A percentile compares a stretch with the other conserved stretches of the same genome.
Evolutionary conservation across 345 rosid genomes (phyloP).

Genomic region (Isatis tinctoria): DNA sequence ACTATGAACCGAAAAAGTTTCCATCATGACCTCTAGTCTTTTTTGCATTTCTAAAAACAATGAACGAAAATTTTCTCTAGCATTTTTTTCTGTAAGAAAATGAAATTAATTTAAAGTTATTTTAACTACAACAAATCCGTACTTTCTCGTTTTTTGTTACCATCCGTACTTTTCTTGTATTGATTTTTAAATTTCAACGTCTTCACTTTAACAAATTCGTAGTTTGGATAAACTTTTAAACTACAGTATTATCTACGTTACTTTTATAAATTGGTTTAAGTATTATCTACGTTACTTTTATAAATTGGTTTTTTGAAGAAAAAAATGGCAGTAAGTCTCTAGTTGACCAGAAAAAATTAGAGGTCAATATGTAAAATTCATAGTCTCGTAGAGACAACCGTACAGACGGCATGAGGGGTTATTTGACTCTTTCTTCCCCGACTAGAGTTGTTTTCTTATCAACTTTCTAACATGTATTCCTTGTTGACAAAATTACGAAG

Average conservation of each 20-base stretch:
- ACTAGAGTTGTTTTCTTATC: neutral
- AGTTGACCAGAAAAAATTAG: neutral
- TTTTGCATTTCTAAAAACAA: no score
- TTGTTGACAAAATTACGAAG: neutral
- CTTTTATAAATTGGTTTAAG: neutral
- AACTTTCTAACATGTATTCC: neutral
- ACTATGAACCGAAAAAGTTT: neutral
- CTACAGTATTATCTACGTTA: neutral
- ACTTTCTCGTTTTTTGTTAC: neutral
- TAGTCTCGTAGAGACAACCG: neutral
- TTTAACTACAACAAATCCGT: neutral
- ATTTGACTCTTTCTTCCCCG: neutral
- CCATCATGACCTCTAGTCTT: neutral
- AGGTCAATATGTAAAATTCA: neutral
- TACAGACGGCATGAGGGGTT: constrained; percentile 1
- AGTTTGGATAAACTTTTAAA: neutral
- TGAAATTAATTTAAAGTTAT: neutral
- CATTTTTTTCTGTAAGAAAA: neutral
- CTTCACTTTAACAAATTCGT: neutral
- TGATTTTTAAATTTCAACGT: neutral
- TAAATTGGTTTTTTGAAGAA: neutral
- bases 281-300: neutral
- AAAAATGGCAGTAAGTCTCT: neutral
- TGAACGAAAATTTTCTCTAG: neutral
- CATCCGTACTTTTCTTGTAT: neutral